Evolutionary conservation across 2,329 filamentous ascomycete species (phyloP), one percentile per base, ranked within the genome.

Genomic region (Moelleriella libera): DNA sequence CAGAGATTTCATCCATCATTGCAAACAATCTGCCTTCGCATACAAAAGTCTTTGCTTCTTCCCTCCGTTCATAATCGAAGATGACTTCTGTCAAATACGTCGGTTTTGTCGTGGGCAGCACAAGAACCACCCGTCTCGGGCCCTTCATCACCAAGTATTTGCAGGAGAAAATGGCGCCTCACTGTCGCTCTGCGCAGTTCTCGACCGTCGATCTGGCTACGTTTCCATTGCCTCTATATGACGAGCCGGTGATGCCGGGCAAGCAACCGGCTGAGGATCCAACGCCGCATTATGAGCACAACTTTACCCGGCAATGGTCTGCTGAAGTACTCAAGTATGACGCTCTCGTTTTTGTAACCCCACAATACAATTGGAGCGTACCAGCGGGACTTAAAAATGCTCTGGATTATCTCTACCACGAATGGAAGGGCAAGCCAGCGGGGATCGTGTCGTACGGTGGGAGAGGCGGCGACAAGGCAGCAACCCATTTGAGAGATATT

Each of bases 371-470:
- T 62, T 72, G 63, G 57, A 69, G 73, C 29, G 60, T 78, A 5
- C 64, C 76, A 0, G 75, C 70, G 0, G 68, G 63, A 6, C 60
- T 75, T 45, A 82, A 82, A 64, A 82, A 80, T 55, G 76, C 78
- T 5, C 68, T 82, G 48, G 78, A 82, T 57, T 81, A 77, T 54
- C 65, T 82, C 1, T 71, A 67, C 53, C 62, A 79, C 53, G 76
- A 80, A 55, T 80, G 75, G 72, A 67, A 60, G 29, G 72, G 69
- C 7, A 80, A 80, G 57, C 71, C 75, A 0, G 68, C 66, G 14
- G 61, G 63, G 44, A 64, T 80, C 48, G 67, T 81, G 30, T 72
- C 66, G 48, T 80, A 80, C 59, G 76, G 77, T 5, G 66, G 67
- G 11, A 30, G 58, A 4, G 70, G 71, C 32, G 71, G 70, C 30